Base-by-base conservation (phyloP, 2,329 filamentous ascomycete species). In the Metarhizium anisopliae region DNA sequence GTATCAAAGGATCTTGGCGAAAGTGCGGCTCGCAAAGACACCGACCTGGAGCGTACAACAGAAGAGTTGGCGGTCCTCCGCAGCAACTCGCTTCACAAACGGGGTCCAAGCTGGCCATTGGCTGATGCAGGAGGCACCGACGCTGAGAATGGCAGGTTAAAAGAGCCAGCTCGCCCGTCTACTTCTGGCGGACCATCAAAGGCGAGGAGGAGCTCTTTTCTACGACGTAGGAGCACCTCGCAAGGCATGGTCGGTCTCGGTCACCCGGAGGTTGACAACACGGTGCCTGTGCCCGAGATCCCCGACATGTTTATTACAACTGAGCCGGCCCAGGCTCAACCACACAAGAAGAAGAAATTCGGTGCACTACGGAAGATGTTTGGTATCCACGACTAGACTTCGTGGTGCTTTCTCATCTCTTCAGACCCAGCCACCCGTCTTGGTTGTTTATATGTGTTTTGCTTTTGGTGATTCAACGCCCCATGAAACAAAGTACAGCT, bases 361-460 rank as follows among this genome's bases (percentile, higher is more conserved):
- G 77, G 78, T 47, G 72, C 75, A 55, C 69, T 90, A 66, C 81
- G 86, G 67, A 81, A 77, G 67, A 85, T 86, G 68, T 87, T 90
- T 70, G 68, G 74, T 47, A 66, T 80, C 56, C 66, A 78, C 58
- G 75, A 78, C 59, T 77, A 72, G 71, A 54, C 47, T 18, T 54
- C 47, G 53, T 59, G 55, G 55, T 57, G 55, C 57, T 53, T 36
- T 49, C 40, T 50, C 55, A 40, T 56, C 54, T 58, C 40, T 32
- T 38, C 36, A 50, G 52, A 43, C 30, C 53, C 29, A 36, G 51
- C 51, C 18, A 1, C n/a, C 51, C 18, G 43, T 30, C 50, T 29
- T 25, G 6, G 25, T n/a, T 30, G 45, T 50, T 30, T 36, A 14
- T 50, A 18, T 29, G 14, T 51, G 10, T 5, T 42, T 36, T 14